These are phyloP conservation scores for Arctostaphylos glauca DNA, from an alignment of 148 eudicot genomes.

Conservation along the genomic window DNA sequence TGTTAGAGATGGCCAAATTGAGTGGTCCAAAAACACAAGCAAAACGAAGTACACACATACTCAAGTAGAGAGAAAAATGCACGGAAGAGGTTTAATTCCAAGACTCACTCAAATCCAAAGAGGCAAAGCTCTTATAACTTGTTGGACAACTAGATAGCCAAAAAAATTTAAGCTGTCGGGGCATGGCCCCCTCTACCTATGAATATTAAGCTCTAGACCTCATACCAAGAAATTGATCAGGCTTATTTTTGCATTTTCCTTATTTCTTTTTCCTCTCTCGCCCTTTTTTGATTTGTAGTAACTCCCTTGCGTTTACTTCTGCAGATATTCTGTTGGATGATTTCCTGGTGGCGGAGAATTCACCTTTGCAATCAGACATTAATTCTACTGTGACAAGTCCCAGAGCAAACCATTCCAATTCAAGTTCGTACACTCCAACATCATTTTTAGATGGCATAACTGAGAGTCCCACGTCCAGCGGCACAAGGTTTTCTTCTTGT, in stretches of 20 bases:
- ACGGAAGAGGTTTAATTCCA: background rate
- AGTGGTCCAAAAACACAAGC: background rate
- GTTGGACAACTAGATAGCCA: background rate
- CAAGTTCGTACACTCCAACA: slow-evolving; percentile 23
- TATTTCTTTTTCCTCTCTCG: background rate
- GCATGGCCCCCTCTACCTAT: background rate
- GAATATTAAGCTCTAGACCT: slow-evolving; percentile 2
- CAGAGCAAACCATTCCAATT: slow-evolving; percentile 36
- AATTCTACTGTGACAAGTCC: slow-evolving; percentile 44
- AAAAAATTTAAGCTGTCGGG: background rate
- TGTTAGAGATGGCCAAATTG: background rate
- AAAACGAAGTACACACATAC: background rate
- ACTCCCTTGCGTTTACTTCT: slow-evolving; percentile 13
- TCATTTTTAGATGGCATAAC: slow-evolving; percentile 39
- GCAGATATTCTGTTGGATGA: slow-evolving; percentile 85
- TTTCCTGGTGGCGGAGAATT: slow-evolving; percentile 76
- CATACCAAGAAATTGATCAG: background rate
- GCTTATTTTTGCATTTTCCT: background rate
- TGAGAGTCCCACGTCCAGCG: slow-evolving; percentile 46
- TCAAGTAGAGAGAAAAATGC: background rate
- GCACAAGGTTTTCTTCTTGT: slow-evolving; percentile 40
- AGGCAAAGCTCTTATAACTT: background rate
- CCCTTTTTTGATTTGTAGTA: background rate
- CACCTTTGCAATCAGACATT: slow-evolving; percentile 54
- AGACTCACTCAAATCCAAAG: background rate